Evolutionary conservation across 495 filamentous ascomycete species (phyloP).

Genomic region (Lindgomyces ingoldianus): DNA sequence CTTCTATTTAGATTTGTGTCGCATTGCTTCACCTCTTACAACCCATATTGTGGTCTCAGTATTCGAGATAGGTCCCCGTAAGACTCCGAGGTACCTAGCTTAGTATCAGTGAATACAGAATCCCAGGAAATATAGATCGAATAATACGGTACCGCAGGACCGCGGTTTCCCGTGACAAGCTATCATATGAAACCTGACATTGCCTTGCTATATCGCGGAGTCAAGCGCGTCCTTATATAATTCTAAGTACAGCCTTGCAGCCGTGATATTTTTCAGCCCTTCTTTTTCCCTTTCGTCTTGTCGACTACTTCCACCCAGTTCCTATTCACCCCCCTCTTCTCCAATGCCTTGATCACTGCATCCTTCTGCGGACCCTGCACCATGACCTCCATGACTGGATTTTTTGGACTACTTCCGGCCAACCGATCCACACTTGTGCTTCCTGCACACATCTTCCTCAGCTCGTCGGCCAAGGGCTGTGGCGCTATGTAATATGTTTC

Average conservation of each 20-base stretch:
- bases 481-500: conserved; percentile 66
- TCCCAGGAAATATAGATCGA: no score
- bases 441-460: conserved; percentile 71
- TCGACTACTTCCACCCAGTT: conserved; percentile 66
- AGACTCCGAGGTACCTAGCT: no score
- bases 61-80: no score
- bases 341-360: conserved; percentile 61
- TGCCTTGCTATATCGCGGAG: no score
- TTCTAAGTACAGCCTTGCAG: not conserved
- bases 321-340: conserved; percentile 61
- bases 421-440: conserved; percentile 67
- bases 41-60: no score
- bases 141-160: no score
- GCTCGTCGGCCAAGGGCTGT: conserved; percentile 63
- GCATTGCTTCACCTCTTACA: no score
- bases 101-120: no score
- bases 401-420: conserved; percentile 59
- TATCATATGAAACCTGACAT: no score
- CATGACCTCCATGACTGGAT: conserved; percentile 68
- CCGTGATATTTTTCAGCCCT: conserved; percentile 25
- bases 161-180: no score
- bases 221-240: no score
- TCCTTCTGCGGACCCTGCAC: conserved; percentile 70
- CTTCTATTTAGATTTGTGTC: no score
- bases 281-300: conserved; percentile 72